Percentiles rank a stretch among this genome's conserved stretches.
Conservation (phyloP, 1,139 yeast genomes). For the Saccharomyces hybrid region DNA sequence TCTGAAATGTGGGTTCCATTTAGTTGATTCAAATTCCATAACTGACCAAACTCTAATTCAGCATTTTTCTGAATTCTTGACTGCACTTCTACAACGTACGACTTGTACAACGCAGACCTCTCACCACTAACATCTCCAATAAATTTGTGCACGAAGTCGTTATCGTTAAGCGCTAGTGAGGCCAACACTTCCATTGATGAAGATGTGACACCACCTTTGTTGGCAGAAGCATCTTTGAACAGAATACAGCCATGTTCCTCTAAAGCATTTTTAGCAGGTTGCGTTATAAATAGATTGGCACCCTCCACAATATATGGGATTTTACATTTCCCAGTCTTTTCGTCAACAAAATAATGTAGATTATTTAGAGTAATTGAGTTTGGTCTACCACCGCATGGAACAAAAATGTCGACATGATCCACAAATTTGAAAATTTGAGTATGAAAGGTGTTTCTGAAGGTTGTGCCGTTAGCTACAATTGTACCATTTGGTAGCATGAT, state of each 20-base stretch:
- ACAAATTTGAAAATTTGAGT: slow-evolving; percentile 62
- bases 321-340: slow-evolving; percentile 64
- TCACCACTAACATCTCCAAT: slow-evolving; percentile 34
- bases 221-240: slow-evolving; percentile 94
- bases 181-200: slow-evolving; percentile 94
- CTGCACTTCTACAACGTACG: slow-evolving; percentile 81
- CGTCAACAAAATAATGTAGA: slow-evolving; percentile 64
- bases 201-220: slow-evolving; percentile 98
- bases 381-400: slow-evolving; percentile 99
- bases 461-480: slow-evolving; percentile 71
- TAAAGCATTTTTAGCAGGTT: slow-evolving; percentile 78
- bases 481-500: slow-evolving; percentile 68
- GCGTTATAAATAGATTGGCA: slow-evolving; percentile 92
- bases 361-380: slow-evolving; percentile 88
- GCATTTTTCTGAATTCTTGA: slow-evolving; percentile 70
- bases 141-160: slow-evolving; percentile 56
- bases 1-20: slow-evolving; percentile 70
- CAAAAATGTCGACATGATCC: slow-evolving; percentile 69
- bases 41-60: slow-evolving; percentile 70
- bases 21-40: slow-evolving; percentile 68
- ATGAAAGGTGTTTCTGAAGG: slow-evolving; percentile 92
- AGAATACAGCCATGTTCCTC: slow-evolving; percentile 83
- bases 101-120: slow-evolving; percentile 68
- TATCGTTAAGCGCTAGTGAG: slow-evolving; percentile 84
- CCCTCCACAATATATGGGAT: slow-evolving; percentile 95